Base-by-base conservation (phyloP, 1,284 basidiomycete genomes). In the Fomes fomentarius region DNA sequence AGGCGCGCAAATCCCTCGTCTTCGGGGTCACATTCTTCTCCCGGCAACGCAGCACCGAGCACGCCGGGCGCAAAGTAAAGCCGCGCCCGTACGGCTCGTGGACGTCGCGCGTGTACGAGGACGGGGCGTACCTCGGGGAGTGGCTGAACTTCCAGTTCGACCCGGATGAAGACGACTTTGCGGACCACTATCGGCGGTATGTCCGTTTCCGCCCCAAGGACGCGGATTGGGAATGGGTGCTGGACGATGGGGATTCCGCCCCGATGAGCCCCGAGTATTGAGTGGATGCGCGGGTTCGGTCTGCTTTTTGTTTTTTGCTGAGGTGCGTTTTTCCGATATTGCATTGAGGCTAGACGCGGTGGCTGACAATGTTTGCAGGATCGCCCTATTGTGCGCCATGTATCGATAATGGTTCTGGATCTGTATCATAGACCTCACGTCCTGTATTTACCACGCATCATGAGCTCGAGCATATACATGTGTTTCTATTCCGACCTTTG, bases 71-170 rank as follows among this genome's bases (percentile, higher is more conserved):
- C 33, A 34, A 17, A 24, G 33, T 19, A 30, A 52, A 52, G 50
- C 21, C 19, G 6, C 50, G 50, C 15, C 50, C 50, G 37, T 26
- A 40, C 26, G 43, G 50, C 34, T 39, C 43, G 12, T 46, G 50
- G 43, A 40, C 37, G n/a, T 31, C 37, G 24, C 50, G 43, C 0
- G 38, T 46, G 43, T 52, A 46, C 22, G 43, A 52, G 28, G 37
- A 46, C 19, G 50, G 38, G 26, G 12, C 19, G 11, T 52, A 34
- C 17, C 14, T 52, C n/a, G 43, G 50, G 6, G 43, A 52, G 35
- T 26, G 43, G 42, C 50, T 52, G 11, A 25, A 46, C 50, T 46
- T 52, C 43, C 42, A 45, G 21, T 51, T 45, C 42, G 43, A 52
- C 37, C 43, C 43, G 6, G 22, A 35, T 12, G 37, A 19, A 3